Base-by-base conservation (phyloP, 2,329 filamentous ascomycete genomes). In the Talaromyces sp. region DNA sequence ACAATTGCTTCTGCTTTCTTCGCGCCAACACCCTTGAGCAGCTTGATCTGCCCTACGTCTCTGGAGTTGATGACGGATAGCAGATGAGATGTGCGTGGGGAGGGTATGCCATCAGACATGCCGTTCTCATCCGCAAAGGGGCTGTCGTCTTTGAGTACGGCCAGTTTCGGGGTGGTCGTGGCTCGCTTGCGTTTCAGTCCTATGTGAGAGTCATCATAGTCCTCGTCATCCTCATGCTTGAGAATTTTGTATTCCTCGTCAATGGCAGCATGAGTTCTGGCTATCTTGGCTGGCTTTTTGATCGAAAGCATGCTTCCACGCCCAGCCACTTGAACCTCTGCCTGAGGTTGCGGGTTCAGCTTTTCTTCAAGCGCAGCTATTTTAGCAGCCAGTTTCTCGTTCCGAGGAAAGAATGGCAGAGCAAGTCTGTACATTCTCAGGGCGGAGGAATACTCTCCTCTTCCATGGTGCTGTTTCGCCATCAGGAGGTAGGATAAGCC, bases 391-490 rank as follows among this genome's bases (percentile, higher is more conserved):
- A 88, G 80, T 76, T 93, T 96, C 55, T 86, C 83, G 72, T 97
- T 95, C 1, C 87, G 88, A 0, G 93, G 93, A 68, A 98, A 98
- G 75, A 86, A 95, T 0, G 91, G 89, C 58, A 92, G 77, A 0
- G 93, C 93, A 65, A 91, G 80, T 72, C 93, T 88, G 71, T 96
- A 97, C 86, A 95, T 93, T 67, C 86, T 87, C 63, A 98, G 77
- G 0, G 93, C 92, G 36, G 85, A 90, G 3, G 80, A 80, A 57
- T 96, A 87, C 67, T 97, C 91, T 1, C 92, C 92, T 4, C 86
- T 84, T 58, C 92, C 91, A 71, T 93, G 92, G 70, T 96, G 90
- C 72, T 97, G 92, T 66, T 95, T 90, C 1, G 92, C 93, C 82
- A 95, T 92, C n/a, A 97, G 81, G 36, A 98, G 78, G 68, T 90